Base-by-base conservation (phyloP, 2,329 filamentous ascomycete genomes). In the Dothistroma pini region DNA sequence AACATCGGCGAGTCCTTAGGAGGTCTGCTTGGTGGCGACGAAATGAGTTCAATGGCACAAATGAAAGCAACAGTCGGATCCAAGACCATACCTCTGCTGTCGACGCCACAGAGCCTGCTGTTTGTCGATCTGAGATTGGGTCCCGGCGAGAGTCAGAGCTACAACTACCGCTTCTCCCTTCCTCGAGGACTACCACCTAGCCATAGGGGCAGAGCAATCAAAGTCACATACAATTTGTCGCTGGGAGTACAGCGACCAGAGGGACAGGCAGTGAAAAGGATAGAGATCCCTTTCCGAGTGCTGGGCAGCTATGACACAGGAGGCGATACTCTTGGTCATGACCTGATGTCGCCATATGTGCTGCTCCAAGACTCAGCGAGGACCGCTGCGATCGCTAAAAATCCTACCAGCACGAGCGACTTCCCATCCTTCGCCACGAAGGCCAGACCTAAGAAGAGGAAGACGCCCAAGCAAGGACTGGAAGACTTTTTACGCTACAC, bases 321-420 rank as follows among this genome's bases (percentile, higher is more conserved):
- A 68, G 93, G 93, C 65, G 91, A 96, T 70, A 89, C 96, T 35
- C 83, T 97, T 14, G 91, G 92, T 1, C 93, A 99, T 75, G 93
- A 99, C 75, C 80, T 99, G 14, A 96, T 97, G 89, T 89, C 87
- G 44, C 95, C 95, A 0, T 96, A 97, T 72, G 90, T 97, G 32
- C 81, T 97, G 57, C 82, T 97, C 50, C 88, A 87, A 59, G 93
- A 97, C 70, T 85, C 90, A 74, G 93, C 95, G 2, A 83, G 84
- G 60, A 75, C 79, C 59, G 66, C 73, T 48, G 73, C 66, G 62
- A 58, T 85, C 70, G 62, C 61, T n/a, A 56, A 66, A 10, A 63
- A 64, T 19, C 47, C 58, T 11, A 44, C 56, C 19, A 60, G 64
- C 8, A 49, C 63, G 1, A 57, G 57, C 22, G 38, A 25, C 2